Evolutionary conservation across 768 basidiomycete genomes (phyloP), one percentile per base, ranked within the genome.

Genomic region (Boletus speciosus): DNA sequence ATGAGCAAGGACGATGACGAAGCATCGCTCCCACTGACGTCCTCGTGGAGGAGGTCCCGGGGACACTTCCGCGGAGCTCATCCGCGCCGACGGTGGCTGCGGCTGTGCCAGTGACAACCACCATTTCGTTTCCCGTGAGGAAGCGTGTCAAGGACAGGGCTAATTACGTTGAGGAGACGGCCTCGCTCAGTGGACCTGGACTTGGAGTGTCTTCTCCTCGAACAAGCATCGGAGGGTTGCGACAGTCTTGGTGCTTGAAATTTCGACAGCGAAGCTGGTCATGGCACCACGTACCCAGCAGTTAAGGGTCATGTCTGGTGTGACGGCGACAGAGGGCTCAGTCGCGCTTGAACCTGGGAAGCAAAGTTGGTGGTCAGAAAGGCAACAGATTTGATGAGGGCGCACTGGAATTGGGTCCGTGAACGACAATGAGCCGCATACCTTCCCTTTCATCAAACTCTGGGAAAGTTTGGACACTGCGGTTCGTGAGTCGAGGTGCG

Each of bases 61-160:
- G 10, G 27, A 16, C 31, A 7, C 14, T 34, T 7, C 6, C n/a
- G 25, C 42, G 19, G 19, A 31, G 42, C 37, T 46, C 47, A 1
- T 41, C 37, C 5, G 35, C 23, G 11, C 32, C 36, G 0, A 14
- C 16, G 21, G 45, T 44, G 37, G 52, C 23, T 2, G 35, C 38
- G 1, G 16, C 34, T 39, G 50, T 49, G 37, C 50, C 12, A 1
- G 36, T 31, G n/a, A 31, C 55, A 23, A 15, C 57, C 3, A 59
- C 63, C 4, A 56, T 66, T 31, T 39, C 61, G 3, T 68, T 68
- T 35, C 59, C 66, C 1, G 54, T 65, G 25, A 58, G 48, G 50
- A 67, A 65, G 32, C 51, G 40, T 23, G 10, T 52, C 6, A 48
- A 54, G 4, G 36, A 52, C 3, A 44, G 44, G 19, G 21, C 27